These are phyloP conservation scores for Yarrowia sp. DNA, from an alignment of 805 yeast species.

Conservation along the genomic window DNA sequence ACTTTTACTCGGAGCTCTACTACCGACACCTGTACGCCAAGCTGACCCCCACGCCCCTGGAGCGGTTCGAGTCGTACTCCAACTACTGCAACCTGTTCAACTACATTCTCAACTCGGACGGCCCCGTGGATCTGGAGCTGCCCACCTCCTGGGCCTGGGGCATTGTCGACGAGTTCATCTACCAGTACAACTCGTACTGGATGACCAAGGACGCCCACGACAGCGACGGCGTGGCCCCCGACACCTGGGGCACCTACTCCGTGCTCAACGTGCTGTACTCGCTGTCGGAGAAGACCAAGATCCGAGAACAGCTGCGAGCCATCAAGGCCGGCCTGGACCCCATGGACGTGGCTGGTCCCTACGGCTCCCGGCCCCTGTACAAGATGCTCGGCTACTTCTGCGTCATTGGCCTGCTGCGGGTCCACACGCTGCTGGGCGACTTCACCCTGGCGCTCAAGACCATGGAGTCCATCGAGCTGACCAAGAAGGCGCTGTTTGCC, in stretches of 20 bases:
- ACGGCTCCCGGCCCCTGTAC: conserved; percentile 55
- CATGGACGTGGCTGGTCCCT: conserved; percentile 53
- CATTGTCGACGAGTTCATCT: conserved; percentile 60
- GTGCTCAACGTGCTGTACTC: conserved; percentile 60
- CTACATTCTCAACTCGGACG: conserved; percentile 54
- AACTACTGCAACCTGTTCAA: conserved; percentile 59
- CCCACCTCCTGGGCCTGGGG: conserved; percentile 62
- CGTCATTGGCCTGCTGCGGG: conserved; percentile 58
- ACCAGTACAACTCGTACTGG: conserved; percentile 58
- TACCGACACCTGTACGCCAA: conserved; percentile 59
- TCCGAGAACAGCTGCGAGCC: conserved; percentile 53
- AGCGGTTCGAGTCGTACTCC: conserved; percentile 57
- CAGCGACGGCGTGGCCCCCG: conserved; percentile 52
- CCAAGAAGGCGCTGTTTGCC: conserved; percentile 57
- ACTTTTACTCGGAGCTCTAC: conserved; percentile 58
- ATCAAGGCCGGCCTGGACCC: conserved; percentile 48
- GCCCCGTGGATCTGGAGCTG: conserved; percentile 56
- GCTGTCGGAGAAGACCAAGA: conserved; percentile 53
- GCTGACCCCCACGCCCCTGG: conserved; percentile 54
- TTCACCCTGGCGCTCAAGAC: conserved; percentile 59
- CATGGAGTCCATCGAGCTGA: conserved; percentile 57
- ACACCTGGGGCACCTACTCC: conserved; percentile 57
- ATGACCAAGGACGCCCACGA: conserved; percentile 51
- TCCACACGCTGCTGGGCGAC: conserved; percentile 59
- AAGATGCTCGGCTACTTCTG: conserved; percentile 58